phyloP scores from a whole-genome alignment of 1,284 basidiomycete species.

The Rhodotorula sp. region DNA sequence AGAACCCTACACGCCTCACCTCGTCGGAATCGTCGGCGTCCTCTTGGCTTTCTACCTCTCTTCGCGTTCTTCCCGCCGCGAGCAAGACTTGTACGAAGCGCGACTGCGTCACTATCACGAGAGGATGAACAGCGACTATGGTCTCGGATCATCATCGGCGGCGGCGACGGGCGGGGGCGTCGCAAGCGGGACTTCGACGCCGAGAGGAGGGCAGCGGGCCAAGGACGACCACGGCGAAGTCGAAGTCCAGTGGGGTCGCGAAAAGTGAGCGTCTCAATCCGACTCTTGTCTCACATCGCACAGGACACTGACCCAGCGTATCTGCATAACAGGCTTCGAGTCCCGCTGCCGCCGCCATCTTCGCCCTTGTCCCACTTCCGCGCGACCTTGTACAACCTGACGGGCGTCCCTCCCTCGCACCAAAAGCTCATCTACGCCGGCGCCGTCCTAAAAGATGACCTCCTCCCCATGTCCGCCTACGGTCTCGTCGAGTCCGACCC shows the following conservation, averaged over 20 bases:
- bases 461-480: constrained; percentile 59
- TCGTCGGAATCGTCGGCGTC: constrained; percentile 15
- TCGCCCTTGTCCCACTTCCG: constrained; percentile 42
- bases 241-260: constrained; percentile 37
- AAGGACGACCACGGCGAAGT: constrained; percentile 19
- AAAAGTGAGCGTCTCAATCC: constrained; percentile 20
- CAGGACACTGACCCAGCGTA: neutral
- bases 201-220: neutral
- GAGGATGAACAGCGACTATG: constrained; percentile 22
- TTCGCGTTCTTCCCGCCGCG: neutral
- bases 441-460: constrained; percentile 74
- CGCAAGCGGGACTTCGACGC: neutral
- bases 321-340: constrained; percentile 24
- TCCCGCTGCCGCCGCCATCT: constrained; percentile 40
- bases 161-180: neutral
- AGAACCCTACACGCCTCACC: neutral
- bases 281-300: neutral
- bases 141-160: constrained; percentile 11
- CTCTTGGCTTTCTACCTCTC: constrained; percentile 7
- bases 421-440: constrained; percentile 68
- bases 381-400: constrained; percentile 40
- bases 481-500: constrained; percentile 46
- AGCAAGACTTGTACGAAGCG: neutral
- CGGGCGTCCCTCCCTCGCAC: constrained; percentile 43
- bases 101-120: neutral